Evolutionary conservation across 1,284 basidiomycete species (phyloP).

Genomic region (Blastosporella zonata): DNA sequence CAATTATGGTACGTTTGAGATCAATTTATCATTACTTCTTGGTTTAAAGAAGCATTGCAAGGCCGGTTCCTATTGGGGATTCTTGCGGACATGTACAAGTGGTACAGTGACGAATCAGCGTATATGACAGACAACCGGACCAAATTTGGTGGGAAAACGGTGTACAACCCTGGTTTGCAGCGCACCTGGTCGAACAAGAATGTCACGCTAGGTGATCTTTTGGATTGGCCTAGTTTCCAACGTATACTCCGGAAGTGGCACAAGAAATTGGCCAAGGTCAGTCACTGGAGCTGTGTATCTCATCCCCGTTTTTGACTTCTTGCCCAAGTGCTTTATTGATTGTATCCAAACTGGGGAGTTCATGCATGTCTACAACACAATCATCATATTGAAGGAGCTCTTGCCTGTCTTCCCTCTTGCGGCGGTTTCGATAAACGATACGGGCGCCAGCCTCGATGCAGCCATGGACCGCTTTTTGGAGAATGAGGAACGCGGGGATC

Average conservation of each 20-base stretch:
- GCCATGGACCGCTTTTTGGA: constrained; percentile 70
- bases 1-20: constrained; percentile 72
- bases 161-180: constrained; percentile 66
- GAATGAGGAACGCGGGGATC: constrained; percentile 74
- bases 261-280: constrained; percentile 63
- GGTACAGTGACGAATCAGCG: constrained; percentile 69
- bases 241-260: constrained; percentile 82
- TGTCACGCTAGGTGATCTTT: constrained; percentile 48
- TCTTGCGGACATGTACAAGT: constrained; percentile 71
- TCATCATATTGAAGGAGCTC: constrained; percentile 87
- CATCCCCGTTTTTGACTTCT: constrained; percentile 1
- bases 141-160: constrained; percentile 61
- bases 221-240: constrained; percentile 73
- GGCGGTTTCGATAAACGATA: constrained; percentile 42
- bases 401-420: constrained; percentile 83
- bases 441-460: constrained; percentile 57
- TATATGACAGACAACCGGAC: constrained; percentile 67
- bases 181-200: constrained; percentile 47
- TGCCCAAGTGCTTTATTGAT: constrained; percentile 52
- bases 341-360: constrained; percentile 79
- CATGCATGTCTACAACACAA: constrained; percentile 93
- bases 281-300: background rate
- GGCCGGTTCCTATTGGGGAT: constrained; percentile 84
- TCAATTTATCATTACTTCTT: constrained; percentile 3
- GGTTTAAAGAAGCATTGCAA: constrained; percentile 25